phyloP scores from a whole-genome alignment of 352 stramenopile species.

The Pythium insidiosum region DNA sequence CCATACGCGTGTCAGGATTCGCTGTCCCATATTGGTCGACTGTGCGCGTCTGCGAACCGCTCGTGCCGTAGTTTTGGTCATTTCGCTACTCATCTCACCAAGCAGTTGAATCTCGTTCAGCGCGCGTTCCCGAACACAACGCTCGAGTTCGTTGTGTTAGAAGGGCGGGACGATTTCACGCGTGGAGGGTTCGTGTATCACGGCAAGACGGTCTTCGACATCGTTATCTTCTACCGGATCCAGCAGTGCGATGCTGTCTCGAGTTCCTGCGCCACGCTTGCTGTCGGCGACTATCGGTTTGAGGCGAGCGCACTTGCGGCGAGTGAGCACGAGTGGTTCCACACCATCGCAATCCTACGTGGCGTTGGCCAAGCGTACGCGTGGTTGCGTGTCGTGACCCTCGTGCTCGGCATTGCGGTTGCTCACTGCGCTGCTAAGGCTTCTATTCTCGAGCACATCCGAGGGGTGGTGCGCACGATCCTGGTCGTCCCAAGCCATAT shows the following conservation, averaged over 20 bases:
- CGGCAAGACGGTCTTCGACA: not conserved
- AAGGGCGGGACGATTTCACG: not conserved
- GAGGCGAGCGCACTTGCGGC: not conserved
- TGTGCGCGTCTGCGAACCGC: too few species aligned
- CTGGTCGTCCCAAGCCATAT: conserved; percentile 32
- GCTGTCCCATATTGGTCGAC: not conserved
- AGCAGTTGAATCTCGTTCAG: not conserved
- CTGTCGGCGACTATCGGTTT: not conserved
- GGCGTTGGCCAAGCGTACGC: not conserved
- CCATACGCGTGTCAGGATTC: too few species aligned
- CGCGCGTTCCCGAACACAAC: not conserved
- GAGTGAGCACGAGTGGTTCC: not conserved
- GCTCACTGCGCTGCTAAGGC: too few species aligned
- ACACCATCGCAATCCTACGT: not conserved
- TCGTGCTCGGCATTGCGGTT: not conserved
- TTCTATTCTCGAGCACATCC: not conserved
- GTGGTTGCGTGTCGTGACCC: not conserved
- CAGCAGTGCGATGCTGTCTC: not conserved
- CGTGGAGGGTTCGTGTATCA: not conserved
- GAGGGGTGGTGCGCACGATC: conserved; percentile 8
- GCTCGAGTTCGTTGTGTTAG: not conserved
- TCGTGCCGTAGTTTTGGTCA: not conserved
- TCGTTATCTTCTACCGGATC: not conserved
- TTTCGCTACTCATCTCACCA: not conserved
- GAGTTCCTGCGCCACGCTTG: not conserved